Evolutionary conservation across 768 basidiomycete genomes (phyloP).

Genomic region (Pulveroboletus frians): DNA sequence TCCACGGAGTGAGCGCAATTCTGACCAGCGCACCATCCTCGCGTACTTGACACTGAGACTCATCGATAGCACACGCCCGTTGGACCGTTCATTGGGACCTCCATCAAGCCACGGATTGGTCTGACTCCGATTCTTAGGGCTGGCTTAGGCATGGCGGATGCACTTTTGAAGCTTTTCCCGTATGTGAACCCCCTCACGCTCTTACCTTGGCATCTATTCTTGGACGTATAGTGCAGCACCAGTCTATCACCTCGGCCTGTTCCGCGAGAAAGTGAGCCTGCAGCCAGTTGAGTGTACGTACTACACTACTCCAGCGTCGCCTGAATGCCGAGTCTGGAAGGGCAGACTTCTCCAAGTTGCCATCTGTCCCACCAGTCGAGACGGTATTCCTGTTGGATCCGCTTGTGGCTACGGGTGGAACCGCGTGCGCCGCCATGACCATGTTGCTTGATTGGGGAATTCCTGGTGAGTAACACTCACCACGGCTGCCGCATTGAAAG

Average conservation of each 20-base stretch:
- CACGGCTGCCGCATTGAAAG: not conserved
- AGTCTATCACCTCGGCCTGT: constrained; percentile 89
- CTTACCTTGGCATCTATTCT: not conserved
- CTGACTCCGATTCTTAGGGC: constrained; percentile 90
- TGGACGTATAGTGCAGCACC: constrained; percentile 52
- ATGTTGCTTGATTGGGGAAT: constrained; percentile 88
- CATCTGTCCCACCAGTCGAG: constrained; percentile 69
- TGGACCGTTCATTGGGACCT: constrained; percentile 69
- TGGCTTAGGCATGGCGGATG: constrained; percentile 90
- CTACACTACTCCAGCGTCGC: not conserved
- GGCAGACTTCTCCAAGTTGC: constrained; percentile 87
- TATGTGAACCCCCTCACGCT: constrained; percentile 35
- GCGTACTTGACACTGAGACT: not conserved
- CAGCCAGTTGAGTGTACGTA: constrained; percentile 88
- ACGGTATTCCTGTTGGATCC: constrained; percentile 87
- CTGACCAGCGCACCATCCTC: not conserved
- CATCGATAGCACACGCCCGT: constrained; percentile 66
- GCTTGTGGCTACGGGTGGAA: constrained; percentile 90
- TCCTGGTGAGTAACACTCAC: constrained; percentile 41
- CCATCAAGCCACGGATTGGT: constrained; percentile 73
- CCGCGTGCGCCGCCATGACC: constrained; percentile 77
- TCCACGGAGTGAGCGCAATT: constrained; percentile 53
- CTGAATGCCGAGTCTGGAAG: constrained; percentile 1
- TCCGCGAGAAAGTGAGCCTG: constrained; percentile 77
- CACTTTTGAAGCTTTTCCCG: constrained; percentile 81